Evolutionary conservation across 495 filamentous ascomycete genomes (phyloP).

Genomic region (Polyplosphaeria fusca): DNA sequence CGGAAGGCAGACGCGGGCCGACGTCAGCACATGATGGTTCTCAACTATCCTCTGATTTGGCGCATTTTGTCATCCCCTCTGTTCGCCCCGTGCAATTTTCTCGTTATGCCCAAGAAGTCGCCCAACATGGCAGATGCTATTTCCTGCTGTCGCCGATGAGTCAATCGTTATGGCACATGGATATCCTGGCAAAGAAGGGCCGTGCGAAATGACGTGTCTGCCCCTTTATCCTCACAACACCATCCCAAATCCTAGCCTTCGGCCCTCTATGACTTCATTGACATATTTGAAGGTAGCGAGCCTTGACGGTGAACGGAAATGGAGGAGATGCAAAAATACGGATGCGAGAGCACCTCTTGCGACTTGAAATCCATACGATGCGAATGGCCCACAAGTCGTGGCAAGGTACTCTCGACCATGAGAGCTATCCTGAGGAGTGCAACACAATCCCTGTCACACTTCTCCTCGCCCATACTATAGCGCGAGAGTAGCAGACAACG

Average conservation of each 20-base stretch:
- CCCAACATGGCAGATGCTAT: no score
- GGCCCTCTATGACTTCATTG: neutral
- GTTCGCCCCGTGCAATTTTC: no score
- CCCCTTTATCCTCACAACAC: neutral
- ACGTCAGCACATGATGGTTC: no score
- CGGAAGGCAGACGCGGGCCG: no score
- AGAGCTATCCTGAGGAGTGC: neutral
- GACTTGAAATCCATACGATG: neutral
- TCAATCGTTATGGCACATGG: neutral
- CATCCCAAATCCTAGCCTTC: neutral
- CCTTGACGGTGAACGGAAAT: neutral
- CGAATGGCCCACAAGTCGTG: no score
- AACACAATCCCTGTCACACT: neutral
- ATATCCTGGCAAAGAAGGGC: neutral
- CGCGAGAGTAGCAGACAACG: neutral
- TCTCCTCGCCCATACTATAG: neutral
- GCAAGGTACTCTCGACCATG: no score
- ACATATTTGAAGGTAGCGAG: neutral
- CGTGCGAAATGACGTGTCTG: constrained; percentile 1
- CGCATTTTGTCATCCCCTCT: no score
- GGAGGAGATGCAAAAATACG: neutral
- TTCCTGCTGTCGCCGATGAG: neutral
- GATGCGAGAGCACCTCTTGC: neutral
- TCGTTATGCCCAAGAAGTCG: no score
- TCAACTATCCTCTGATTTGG: no score